These are phyloP conservation scores for Lathyrus oleraceus DNA, from an alignment of 306 rosid genomes.

Conservation along the genomic window DNA sequence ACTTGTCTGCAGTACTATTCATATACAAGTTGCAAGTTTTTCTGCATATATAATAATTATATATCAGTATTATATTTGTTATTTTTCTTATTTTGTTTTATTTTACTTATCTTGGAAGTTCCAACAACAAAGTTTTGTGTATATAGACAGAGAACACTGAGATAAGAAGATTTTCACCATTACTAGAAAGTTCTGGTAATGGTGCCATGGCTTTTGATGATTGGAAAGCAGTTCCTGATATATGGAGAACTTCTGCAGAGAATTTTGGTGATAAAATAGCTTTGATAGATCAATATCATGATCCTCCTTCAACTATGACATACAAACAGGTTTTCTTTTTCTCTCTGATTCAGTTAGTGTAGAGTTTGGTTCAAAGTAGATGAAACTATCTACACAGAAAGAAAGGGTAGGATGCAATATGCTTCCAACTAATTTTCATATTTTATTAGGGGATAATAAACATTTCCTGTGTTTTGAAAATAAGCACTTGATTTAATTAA, in stretches of 20 bases:
- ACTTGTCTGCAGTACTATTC: not conserved
- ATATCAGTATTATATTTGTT: not conserved
- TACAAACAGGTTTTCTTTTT: constrained; percentile 50
- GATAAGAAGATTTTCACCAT: constrained; percentile 77
- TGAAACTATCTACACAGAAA: not conserved
- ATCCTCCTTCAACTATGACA: constrained; percentile 82
- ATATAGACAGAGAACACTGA: constrained; percentile 51
- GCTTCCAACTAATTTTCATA: constrained; percentile 1
- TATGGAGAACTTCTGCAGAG: constrained; percentile 89
- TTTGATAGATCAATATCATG: constrained; percentile 75
- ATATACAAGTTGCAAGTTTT: not conserved
- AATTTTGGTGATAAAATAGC: constrained; percentile 79
- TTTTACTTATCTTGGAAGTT: constrained; percentile 6
- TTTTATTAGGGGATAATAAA: constrained; percentile 11
- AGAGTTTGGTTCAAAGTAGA: constrained; percentile 23
- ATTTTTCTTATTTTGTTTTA: not conserved
- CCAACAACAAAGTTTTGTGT: constrained; percentile 22
- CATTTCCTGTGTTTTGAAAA: constrained; percentile 18
- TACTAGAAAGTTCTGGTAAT: constrained; percentile 64
- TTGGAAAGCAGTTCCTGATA: constrained; percentile 95
- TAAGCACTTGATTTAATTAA: constrained; percentile 8
- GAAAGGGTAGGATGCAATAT: not conserved
- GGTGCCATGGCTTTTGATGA: constrained; percentile 52
- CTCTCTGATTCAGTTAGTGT: not conserved
- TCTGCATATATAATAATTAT: not conserved